Base-by-base conservation (phyloP, 1,284 basidiomycete genomes). In the Taiwanofungus camphoratus region DNA sequence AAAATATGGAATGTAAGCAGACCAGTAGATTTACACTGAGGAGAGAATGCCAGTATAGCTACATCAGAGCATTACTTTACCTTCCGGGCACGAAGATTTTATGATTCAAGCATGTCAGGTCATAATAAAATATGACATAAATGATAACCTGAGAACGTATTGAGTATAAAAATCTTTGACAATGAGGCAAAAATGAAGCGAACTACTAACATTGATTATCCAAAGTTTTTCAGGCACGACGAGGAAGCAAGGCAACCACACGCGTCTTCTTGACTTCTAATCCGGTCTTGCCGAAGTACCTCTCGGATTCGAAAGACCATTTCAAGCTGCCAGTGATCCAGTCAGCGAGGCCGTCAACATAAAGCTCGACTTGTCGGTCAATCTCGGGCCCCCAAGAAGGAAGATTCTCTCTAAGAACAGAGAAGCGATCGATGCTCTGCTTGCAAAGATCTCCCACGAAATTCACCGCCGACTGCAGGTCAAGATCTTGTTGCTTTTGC, bases 311-410 rank as follows among this genome's bases (percentile, higher is more conserved):
- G 50, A 69, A 70, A 39, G 64, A 65, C 68, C 68, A 70, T 45
- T 66, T 60, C 36, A 70, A 52, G 42, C 60, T 63, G n/a, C 67
- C 68, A 24, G 64, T 57, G 46, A 70, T 66, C 66, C 66, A 68
- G 48, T 67, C 62, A 40, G 55, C 57, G 44, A 70, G 52, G 11
- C 67, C 67, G 23, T 57, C 53, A 34, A 66, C 59, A 52, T 70
- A 70, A 27, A 54, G 50, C 30, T 56, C 46, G 34, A 69, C 57
- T 45, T 63, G 57, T 16, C 24, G 39, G 51, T 70, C 67, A 47
- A 67, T 54, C 34, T 61, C 51, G 12, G 61, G 57, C 19, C 62
- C 64, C 62, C 65, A 69, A 3, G 64, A 66, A 5, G 68, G 68
- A 18, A 69, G 43, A 7, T 53, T 52, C 19, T 48, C 54, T 36